Base-by-base conservation (phyloP, 192 early-diverging fungal genomes). In the Podila minutissima region DNA sequence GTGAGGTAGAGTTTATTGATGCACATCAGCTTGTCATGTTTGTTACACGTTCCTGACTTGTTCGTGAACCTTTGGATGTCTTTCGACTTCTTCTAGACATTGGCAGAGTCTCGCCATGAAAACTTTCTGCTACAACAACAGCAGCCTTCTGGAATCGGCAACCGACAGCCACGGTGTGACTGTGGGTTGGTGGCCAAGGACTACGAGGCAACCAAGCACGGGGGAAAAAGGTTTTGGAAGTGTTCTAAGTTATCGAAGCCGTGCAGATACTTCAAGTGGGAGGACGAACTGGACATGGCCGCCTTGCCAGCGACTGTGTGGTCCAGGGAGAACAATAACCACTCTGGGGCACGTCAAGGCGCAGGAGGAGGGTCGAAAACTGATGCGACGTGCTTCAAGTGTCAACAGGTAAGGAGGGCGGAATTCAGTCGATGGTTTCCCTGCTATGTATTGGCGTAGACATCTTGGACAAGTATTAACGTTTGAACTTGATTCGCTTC, bases 231-330 rank as follows among this genome's bases (percentile, higher is more conserved):
- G 20, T 83, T 61, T 33, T 76, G 63, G 67, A 28, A 38, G 7
- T 83, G 75, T 32, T 72, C 64, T 26, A 77, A 76, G 35, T 8
- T 38, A 32, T 62, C 59, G 10, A 64, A 20, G 1, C 67, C 64
- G 1, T 94, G 92, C 60, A 72, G 67, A 6, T 94, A 85, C 62
- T 92, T 93, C 71, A 50, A 81, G 28, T 92, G 91, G 92, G 83
- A 74, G 10, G 92, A 93, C 49, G 77, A 72, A 33, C 15, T 61
- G 8, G 53, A 63, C 2, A 17, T 20, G 11, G 26, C 57, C 3
- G 66, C 63, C 19, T 6, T 26, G 37, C 26, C 63, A 22, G 48
- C 41, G 11, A 24, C 65, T 9, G 70, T 48, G 77, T 62, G 61
- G 26, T 20, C 26, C 28, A 71, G 61, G n/a, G 29, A 7, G 9